A percentile compares a stretch with the other conserved stretches of the same genome.
These are phyloP conservation scores for Kalanchoe fedtschenkoi DNA, from an alignment of 164 flowering plant species.

Conservation along the genomic window DNA sequence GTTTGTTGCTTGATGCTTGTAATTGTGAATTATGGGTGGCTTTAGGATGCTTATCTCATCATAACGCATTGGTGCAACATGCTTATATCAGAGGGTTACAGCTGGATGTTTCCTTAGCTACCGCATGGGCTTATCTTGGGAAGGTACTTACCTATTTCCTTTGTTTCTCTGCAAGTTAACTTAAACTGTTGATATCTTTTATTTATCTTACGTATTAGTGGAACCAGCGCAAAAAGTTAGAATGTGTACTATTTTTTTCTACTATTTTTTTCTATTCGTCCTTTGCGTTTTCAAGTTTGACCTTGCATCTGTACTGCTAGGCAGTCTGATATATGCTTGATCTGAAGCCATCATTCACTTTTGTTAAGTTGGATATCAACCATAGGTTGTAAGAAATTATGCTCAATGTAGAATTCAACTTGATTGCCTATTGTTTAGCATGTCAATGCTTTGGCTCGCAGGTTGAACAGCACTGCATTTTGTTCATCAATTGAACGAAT, in stretches of 20 bases:
- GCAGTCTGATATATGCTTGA: too few relatives aligned
- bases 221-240: neutral
- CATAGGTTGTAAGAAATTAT: neutral
- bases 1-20: constrained; percentile 66
- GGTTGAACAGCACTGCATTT: neutral
- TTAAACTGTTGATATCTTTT: neutral
- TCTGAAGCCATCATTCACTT: neutral
- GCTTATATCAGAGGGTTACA: constrained; percentile 81
- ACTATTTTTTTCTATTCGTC: too few relatives aligned
- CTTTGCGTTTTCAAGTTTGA: neutral
- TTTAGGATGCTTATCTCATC: constrained; percentile 60
- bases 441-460: neutral
- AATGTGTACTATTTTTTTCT: too few relatives aligned
- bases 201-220: neutral
- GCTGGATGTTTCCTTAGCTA: constrained; percentile 82
- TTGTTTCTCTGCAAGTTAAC: neutral
- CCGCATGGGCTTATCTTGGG: constrained; percentile 92
- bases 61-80: constrained; percentile 67
- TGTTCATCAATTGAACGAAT: neutral
- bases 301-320: neutral
- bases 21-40: constrained; percentile 79
- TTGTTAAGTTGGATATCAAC: neutral
- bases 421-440: neutral
- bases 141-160: constrained; percentile 39
- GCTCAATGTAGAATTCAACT: neutral